Base-by-base conservation (phyloP, 73 alveolate species). In the Paramecium primaurelia region DNA sequence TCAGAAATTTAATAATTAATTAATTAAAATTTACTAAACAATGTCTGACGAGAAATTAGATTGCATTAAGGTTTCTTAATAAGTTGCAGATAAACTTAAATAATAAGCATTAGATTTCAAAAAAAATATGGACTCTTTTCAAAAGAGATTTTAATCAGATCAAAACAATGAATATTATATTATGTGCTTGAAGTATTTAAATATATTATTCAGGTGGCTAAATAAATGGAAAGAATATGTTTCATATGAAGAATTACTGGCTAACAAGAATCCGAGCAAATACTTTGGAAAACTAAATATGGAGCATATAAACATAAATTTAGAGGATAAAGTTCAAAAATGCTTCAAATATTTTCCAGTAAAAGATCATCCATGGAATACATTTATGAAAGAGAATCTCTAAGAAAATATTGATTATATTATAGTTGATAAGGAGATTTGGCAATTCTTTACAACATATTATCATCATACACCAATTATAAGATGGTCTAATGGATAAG, bases 331-430 rank as follows among this genome's bases (percentile, higher is more conserved):
- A 44, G 71, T 80, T 2, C 36, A 20, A n/a, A 28, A 12, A 12
- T 80, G 91, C 32, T 80, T 80, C 77, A 80, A 44, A 47, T 80
- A 80, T 45, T 8, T 2, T 26, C 91, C 91, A 6, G 0, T 80
- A 25, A 80, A 47, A 20, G 91, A 80, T 32, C 91, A 80, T 18
- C 91, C 91, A 20, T 80, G 91, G 91, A 80, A 80, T 80, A 47
- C 58, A 8, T 80, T 25, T 40, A 80, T 49, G 75, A 80, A 80
- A 26, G 73, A 47, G 3, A 44, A 49, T 26, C 58, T 80, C 26
- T 25, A 80, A 80, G 91, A 80, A 80, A 44, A 44, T 12, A 10
- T 12, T 11, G 91, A 80, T 36, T 80, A 80, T 44, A 8, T 80
- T 2, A 47, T 80, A 28, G 91, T 80, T 20, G 44, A 42, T 45